Conservation (phyloP, 1,284 basidiomycete genomes). For the Marasmius sp. region DNA sequence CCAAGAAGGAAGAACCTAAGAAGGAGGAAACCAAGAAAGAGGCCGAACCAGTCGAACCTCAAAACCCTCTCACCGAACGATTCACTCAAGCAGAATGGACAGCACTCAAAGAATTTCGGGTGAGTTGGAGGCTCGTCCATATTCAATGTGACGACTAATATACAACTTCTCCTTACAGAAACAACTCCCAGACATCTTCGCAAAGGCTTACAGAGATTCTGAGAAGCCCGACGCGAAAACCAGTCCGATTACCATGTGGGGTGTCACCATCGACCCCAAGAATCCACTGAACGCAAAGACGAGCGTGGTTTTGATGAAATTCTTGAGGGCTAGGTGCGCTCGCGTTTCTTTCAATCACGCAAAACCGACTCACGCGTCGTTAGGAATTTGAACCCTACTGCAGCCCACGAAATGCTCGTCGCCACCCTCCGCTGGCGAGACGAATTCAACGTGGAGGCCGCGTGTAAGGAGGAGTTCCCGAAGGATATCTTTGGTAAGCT, state of each 20-base stretch:
- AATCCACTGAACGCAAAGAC: constrained; percentile 55
- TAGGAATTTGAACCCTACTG: constrained; percentile 50
- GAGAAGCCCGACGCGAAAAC: constrained; percentile 51
- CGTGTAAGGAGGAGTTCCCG: constrained; percentile 62
- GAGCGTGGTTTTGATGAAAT: constrained; percentile 77
- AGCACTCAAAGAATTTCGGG: constrained; percentile 66
- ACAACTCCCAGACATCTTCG: constrained; percentile 56
- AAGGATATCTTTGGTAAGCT: constrained; percentile 63
- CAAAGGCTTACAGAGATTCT: constrained; percentile 45
- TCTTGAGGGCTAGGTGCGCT: constrained; percentile 69
- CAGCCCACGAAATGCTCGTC: constrained; percentile 64
- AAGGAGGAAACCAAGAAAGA: constrained; percentile 16
- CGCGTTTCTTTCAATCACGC: neutral
- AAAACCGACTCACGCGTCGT: neutral
- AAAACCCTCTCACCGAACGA: constrained; percentile 64
- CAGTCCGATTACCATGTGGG: constrained; percentile 64
- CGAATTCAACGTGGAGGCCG: constrained; percentile 63
- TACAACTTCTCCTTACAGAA: constrained; percentile 33
- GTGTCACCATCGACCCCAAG: constrained; percentile 59
- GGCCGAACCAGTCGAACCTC: constrained; percentile 54
- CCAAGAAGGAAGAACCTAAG: constrained; percentile 41
- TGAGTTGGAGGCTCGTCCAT: constrained; percentile 28
- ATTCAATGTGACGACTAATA: neutral
- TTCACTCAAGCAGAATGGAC: constrained; percentile 71
- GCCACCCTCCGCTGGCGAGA: constrained; percentile 72